Percentiles rank a stretch among this genome's conserved stretches.
Conservation (phyloP, 169 alveolate species). For the Babesia bigemina region DNA sequence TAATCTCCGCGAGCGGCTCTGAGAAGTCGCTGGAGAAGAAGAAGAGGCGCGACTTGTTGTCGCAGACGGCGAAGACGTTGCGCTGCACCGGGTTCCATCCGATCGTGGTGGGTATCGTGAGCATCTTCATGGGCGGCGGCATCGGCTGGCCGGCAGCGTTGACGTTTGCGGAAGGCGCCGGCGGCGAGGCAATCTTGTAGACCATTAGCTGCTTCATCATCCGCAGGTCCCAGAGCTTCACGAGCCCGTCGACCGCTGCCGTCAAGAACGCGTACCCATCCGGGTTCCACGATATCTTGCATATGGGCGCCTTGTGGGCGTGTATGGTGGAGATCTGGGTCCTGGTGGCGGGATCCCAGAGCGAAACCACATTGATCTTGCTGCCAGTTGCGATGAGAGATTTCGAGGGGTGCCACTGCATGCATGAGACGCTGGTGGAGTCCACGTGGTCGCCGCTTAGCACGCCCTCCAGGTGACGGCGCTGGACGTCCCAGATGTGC, state of each 20-base stretch:
- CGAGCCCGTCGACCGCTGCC: conserved; percentile 80
- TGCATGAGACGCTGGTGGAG: conserved; percentile 76
- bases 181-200: conserved; percentile 51
- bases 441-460: conserved; percentile 74
- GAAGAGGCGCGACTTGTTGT: conserved; percentile 74
- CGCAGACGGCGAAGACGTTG: conserved; percentile 78
- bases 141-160: conserved; percentile 44
- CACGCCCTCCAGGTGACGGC: conserved; percentile 66
- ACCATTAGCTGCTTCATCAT: conserved; percentile 67
- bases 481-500: conserved; percentile 78
- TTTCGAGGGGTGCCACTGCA: conserved; percentile 85
- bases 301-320: conserved; percentile 84
- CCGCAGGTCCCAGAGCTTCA: conserved; percentile 84
- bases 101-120: conserved; percentile 70
- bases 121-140: conserved; percentile 32
- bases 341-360: conserved; percentile 84
- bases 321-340: conserved; percentile 79
- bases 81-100: conserved; percentile 85
- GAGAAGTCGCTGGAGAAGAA: conserved; percentile 74
- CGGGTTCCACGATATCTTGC: conserved; percentile 75
- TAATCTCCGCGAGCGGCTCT: conserved; percentile 63
- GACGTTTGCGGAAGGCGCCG: conserved; percentile 13
- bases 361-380: conserved; percentile 79
- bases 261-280: conserved; percentile 66
- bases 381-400: conserved; percentile 85